Evolutionary conservation across 371 early-diverging fungal species (phyloP), one percentile per base, ranked within the genome.

Genomic region (Apophysomyces sp.): DNA sequence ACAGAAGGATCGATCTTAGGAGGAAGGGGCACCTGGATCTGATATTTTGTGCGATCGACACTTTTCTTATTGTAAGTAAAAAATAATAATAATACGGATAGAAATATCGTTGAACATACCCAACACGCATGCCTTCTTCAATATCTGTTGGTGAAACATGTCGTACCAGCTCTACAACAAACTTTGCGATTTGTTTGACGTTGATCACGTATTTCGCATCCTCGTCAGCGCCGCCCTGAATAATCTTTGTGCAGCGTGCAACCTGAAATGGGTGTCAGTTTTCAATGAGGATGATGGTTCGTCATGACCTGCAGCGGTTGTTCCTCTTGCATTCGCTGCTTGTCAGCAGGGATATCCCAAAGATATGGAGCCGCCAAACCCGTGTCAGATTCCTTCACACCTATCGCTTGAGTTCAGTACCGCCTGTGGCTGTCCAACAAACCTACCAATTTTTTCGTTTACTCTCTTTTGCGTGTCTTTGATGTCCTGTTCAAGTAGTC

Each of bases 121-220:
- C 99, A 51, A 99, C 99, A 60, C 99, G 92, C 94, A 99, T 99
- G 65, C 99, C 99, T 76, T 99, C 99, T 66, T 99, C 97, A 73
- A 99, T 95, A 83, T 98, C 98, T 0, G 97, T 96, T 16, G 97
- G 97, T 21, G 98, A 94, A 13, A 99, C 97, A 52, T 92, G 89
- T 76, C 98, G 95, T 24, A 95, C 96, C 57, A 99, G 82, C 12
- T 95, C 97, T 16, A 99, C 99, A 9, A 99, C 99, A 84, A 98
- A 99, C 78, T 99, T 99, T 52, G 99, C 99, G 72, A 99, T 98
- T 80, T 99, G 97, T 83, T 97, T 97, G 57, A 99, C 94, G 74
- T 94, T 96, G 72, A 99, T 99, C 63, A 99, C 89, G 78, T 99
- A 99, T 86, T 98, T 98, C 39, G 92, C 89, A 62, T 86, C 87